These are phyloP conservation scores for Aciculosporium take DNA, from an alignment of 2,329 filamentous ascomycete genomes.

Conservation along the genomic window DNA sequence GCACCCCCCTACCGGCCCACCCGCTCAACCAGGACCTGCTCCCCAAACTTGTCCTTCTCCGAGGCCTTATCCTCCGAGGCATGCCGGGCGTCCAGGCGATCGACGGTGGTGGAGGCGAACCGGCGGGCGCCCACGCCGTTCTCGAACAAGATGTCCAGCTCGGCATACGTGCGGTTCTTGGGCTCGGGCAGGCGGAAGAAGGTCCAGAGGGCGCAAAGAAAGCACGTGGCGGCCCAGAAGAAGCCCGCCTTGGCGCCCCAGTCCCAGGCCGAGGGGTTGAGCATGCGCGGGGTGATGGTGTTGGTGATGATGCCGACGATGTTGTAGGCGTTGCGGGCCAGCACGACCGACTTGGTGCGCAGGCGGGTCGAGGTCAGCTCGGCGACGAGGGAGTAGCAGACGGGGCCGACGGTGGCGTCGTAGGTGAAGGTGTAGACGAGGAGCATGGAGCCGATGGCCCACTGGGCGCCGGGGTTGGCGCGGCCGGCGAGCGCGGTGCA, in stretches of 20 bases:
- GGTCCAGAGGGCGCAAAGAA: constrained; percentile 33
- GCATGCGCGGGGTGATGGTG: constrained; percentile 30
- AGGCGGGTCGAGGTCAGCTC: constrained; percentile 32
- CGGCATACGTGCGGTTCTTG: constrained; percentile 36
- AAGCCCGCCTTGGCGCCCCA: constrained; percentile 34
- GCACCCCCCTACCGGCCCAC: too few species aligned
- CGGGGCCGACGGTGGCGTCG: constrained; percentile 28
- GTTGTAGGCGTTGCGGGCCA: constrained; percentile 34
- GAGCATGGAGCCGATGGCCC: constrained; percentile 32
- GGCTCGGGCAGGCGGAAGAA: constrained; percentile 41
- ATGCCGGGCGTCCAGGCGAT: constrained; percentile 12
- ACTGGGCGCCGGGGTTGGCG: constrained; percentile 30
- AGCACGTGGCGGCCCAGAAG: constrained; percentile 30
- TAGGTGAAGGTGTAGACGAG: constrained; percentile 30
- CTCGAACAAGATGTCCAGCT: constrained; percentile 42
- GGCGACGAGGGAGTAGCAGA: constrained; percentile 73
- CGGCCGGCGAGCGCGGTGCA: constrained; percentile 40
- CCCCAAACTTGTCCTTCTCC: constrained; percentile 11
- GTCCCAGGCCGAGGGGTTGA: constrained; percentile 31
- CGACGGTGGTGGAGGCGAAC: constrained; percentile 21
- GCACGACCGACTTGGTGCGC: constrained; percentile 30
- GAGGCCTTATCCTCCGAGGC: constrained; percentile 2
- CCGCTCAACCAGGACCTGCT: constrained; percentile 8
- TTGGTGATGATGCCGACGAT: constrained; percentile 32
- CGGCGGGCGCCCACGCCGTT: constrained; percentile 26